phyloP scores from a whole-genome alignment of 495 filamentous ascomycete species.

The Tuber indicum region DNA sequence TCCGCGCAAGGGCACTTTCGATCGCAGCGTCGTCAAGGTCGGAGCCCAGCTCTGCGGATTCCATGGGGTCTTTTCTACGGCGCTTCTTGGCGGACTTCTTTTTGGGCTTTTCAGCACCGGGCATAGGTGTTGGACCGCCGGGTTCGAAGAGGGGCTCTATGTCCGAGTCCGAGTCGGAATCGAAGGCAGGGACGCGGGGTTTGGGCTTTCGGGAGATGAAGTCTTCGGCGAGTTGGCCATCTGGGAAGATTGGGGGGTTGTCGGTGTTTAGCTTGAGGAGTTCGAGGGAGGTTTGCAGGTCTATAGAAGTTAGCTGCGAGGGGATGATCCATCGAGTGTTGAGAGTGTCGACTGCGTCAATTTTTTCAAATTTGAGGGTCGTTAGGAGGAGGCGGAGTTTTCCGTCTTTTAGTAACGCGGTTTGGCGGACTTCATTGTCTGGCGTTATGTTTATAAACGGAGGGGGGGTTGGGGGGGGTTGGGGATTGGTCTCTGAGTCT shows the following conservation, averaged over 20 bases:
- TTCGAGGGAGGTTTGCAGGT: constrained; percentile 56
- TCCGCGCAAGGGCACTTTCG: constrained; percentile 44
- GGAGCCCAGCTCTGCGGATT: not conserved
- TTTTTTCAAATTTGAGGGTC: constrained; percentile 58
- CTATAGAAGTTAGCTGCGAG: constrained; percentile 53
- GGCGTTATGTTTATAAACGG: constrained; percentile 60
- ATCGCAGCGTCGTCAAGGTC: constrained; percentile 40
- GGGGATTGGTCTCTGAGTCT: constrained; percentile 37
- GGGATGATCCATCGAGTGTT: constrained; percentile 78
- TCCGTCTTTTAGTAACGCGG: constrained; percentile 80
- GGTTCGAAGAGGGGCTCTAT: constrained; percentile 67
- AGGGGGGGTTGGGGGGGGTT: constrained; percentile 46
- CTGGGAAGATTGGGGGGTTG: constrained; percentile 63
- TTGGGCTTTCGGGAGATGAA: constrained; percentile 65
- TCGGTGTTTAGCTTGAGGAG: constrained; percentile 66
- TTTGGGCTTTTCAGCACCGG: constrained; percentile 13
- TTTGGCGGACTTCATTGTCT: constrained; percentile 60
- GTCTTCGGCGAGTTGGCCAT: constrained; percentile 63
- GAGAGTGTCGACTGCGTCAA: constrained; percentile 55
- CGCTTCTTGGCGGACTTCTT: constrained; percentile 44
- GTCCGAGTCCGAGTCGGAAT: constrained; percentile 52
- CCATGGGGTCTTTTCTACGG: constrained; percentile 42
- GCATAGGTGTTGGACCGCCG: constrained; percentile 53
- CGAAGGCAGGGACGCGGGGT: constrained; percentile 46
- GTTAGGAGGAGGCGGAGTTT: constrained; percentile 81